Conservation (phyloP, 1,284 basidiomycete species). For the Apiotrichum montevideense region DNA sequence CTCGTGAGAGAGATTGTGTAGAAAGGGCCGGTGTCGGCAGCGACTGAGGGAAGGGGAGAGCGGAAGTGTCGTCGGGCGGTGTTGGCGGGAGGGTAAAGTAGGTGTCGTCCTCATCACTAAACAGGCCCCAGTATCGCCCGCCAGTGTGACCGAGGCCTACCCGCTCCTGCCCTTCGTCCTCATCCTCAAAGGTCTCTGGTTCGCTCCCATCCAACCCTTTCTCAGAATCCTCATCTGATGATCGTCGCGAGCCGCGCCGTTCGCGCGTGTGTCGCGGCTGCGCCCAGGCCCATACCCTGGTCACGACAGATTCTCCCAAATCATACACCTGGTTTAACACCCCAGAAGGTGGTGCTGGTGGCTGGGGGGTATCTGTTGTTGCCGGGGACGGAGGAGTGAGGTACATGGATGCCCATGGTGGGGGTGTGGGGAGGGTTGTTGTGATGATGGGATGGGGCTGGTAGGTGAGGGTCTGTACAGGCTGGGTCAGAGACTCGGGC, state of each 20-base stretch:
- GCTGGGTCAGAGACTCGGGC: conserved; percentile 9
- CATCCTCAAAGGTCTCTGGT: conserved; percentile 22
- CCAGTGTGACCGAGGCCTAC: conserved; percentile 6
- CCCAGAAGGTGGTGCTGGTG: neutral
- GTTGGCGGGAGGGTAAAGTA: conserved; percentile 38
- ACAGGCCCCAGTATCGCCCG: conserved; percentile 33
- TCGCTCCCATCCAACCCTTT: conserved; percentile 38
- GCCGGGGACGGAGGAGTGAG: conserved; percentile 19
- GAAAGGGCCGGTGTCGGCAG: conserved; percentile 46
- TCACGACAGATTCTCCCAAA: conserved; percentile 27
- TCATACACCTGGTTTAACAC: conserved; percentile 30
- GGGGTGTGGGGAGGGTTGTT: conserved; percentile 3
- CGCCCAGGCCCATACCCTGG: conserved; percentile 20
- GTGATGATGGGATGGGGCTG: conserved; percentile 9
- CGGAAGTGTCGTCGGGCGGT: conserved; percentile 23
- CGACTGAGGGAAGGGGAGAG: conserved; percentile 14
- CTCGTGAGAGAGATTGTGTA: conserved; percentile 31
- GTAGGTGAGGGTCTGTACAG: conserved; percentile 11
- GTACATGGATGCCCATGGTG: conserved; percentile 17
- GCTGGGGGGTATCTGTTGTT: neutral
- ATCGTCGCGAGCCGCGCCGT: conserved; percentile 7
- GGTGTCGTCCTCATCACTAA: conserved; percentile 12
- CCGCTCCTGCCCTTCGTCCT: conserved; percentile 5
- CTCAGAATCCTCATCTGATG: conserved; percentile 37
- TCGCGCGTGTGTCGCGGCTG: conserved; percentile 2